A percentile compares a stretch with the other conserved stretches of the same genome.
Conservation (phyloP, 148 eudicot genomes). For the Cornus kousa region DNA sequence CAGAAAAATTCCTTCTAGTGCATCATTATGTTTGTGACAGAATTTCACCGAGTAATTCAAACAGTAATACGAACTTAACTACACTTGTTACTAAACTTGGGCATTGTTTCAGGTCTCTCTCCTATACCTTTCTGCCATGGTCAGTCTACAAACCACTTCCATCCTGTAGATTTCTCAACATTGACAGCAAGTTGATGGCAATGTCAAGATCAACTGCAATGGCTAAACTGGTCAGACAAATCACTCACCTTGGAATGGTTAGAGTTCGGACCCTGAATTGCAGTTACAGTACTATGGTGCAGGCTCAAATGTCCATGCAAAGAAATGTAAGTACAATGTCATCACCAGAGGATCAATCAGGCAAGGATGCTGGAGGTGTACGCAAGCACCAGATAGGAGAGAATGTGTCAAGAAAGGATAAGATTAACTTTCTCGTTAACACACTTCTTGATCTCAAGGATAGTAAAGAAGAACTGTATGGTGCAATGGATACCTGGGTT, state of each 20-base stretch:
- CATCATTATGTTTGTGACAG: too few relatives aligned
- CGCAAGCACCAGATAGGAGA: slow-evolving; percentile 42
- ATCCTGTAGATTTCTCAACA: neutral
- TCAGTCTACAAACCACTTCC: neutral
- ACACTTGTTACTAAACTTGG: neutral
- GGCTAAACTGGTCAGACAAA: slow-evolving; percentile 23
- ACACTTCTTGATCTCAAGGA: slow-evolving; percentile 59
- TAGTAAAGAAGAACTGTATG: slow-evolving; percentile 69
- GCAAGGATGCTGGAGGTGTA: slow-evolving; percentile 14
- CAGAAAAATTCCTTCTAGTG: neutral
- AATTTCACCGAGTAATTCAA: neutral
- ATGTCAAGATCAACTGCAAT: slow-evolving; percentile 12
- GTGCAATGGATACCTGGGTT: slow-evolving; percentile 84
- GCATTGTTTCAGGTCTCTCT: slow-evolving; percentile 7
- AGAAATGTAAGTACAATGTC: slow-evolving; percentile 4
- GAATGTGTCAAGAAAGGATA: slow-evolving; percentile 59
- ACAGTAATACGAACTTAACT: neutral
- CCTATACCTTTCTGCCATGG: neutral
- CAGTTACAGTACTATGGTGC: slow-evolving; percentile 30
- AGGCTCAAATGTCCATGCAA: neutral
- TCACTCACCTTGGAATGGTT: slow-evolving; percentile 16
- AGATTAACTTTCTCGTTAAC: slow-evolving; percentile 51
- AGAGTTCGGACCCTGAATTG: slow-evolving; percentile 21
- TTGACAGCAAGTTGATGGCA: neutral
- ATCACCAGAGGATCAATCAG: slow-evolving; percentile 19